Evolutionary conservation across 768 basidiomycete species (phyloP), one percentile per base, ranked within the genome.

Genomic region (Chalciporus sphaerocephalus): DNA sequence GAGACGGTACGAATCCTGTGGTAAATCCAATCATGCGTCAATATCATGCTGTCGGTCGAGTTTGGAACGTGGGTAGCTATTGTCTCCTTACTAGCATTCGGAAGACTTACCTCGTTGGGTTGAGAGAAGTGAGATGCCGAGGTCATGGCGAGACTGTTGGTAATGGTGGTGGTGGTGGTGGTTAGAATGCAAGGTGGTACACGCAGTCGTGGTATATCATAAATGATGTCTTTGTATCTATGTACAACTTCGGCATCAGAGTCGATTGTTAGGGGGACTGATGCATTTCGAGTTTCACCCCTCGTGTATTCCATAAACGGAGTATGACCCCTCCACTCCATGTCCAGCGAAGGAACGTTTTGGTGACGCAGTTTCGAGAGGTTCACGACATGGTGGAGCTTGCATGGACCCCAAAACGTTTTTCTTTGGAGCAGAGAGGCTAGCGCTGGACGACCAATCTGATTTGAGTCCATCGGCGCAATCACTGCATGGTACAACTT

Each of bases 1-100:
- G 28, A 67, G 66, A 33, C 65, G 65, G 40, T 46, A 52, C 49
- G 59, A 13, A 43, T 71, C 74, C 70, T 73, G 39, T 45, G 27
- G n/a, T 28, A 32, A 32, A 30, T 15, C 28, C 28, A 46, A 38
- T 8, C 47, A 38, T 38, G 36, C 10, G 34, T 49, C 16, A 50
- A 34, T 38, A 27, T 38, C 30, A 21, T 11, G 10, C 10, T 10
- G 27, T 25, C 22, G 25, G 18, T 23, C 20, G 5, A 13, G 17
- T 38, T 18, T 46, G 21, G 23, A 37, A 52, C 10, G 17, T 17
- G 36, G 2, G 9, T 16, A 24, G 13, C n/a, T 10, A n/a, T 25
- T 1, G 38, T 5, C 8, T 40, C 27, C n/a, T n/a, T n/a, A n/a
- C n/a, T n/a, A n/a, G n/a, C n/a, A n/a, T n/a, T 23, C 44, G 9